Conservation (phyloP, 371 early-diverging fungal genomes). For the Basidiobolus heterosporus region DNA sequence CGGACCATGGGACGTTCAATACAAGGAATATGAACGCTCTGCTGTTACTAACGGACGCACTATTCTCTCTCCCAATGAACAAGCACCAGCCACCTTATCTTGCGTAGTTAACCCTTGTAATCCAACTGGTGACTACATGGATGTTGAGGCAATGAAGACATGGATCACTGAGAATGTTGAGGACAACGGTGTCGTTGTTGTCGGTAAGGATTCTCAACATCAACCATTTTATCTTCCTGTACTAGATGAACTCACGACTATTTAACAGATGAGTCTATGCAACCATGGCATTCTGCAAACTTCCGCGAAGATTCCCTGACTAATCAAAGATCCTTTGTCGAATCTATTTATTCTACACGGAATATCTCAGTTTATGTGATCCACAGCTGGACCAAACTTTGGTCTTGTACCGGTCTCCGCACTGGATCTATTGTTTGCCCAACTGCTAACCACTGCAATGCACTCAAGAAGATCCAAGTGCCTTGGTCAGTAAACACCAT, state of each 20-base stretch:
- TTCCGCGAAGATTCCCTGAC: slow-evolving; percentile 61
- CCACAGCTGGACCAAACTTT: slow-evolving; percentile 82
- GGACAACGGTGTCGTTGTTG: slow-evolving; percentile 49
- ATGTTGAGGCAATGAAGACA: slow-evolving; percentile 36
- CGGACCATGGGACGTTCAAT: slow-evolving; percentile 66
- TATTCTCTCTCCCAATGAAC: slow-evolving; percentile 32
- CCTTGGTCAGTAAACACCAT: slow-evolving; percentile 79
- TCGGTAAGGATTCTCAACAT: slow-evolving; percentile 27
- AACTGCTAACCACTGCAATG: slow-evolving; percentile 43
- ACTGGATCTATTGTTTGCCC: slow-evolving; percentile 75
- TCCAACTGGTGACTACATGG: slow-evolving; percentile 69
- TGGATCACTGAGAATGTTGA: slow-evolving; percentile 49
- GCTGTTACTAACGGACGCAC: slow-evolving; percentile 50
- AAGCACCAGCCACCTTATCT: slow-evolving; percentile 30
- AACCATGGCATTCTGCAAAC: slow-evolving; percentile 60
- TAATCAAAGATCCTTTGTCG: slow-evolving; percentile 36
- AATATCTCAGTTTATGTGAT: slow-evolving; percentile 63
- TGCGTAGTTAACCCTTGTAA: slow-evolving; percentile 78
- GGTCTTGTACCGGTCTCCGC: slow-evolving; percentile 77
- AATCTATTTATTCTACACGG: slow-evolving; percentile 29
- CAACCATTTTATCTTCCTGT: background rate
- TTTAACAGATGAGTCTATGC: slow-evolving; percentile 79
- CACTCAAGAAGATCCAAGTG: slow-evolving; percentile 55
- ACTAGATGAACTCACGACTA: background rate
- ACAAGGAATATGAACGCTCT: slow-evolving; percentile 72